Base-by-base conservation (phyloP, 192 early-diverging fungal genomes). In the Backusella macrospora region DNA sequence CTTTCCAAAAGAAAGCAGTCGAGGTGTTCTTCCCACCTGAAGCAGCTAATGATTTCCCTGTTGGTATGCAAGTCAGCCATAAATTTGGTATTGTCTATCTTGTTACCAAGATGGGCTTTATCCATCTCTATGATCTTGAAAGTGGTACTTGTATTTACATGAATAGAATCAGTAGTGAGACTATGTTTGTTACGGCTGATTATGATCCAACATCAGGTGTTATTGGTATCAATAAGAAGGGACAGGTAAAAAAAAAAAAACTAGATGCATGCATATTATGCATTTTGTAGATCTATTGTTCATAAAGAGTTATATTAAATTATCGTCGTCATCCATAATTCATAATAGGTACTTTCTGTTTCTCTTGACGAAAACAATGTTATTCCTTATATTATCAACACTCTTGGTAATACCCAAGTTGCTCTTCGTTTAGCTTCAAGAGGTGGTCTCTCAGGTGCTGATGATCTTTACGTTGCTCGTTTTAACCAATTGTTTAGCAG, bases 11-110 rank as follows among this genome's bases (percentile, higher is more conserved):
- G 84, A 90, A 90, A 68, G 88, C 95, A 6, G 93, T 95, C 18
- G 96, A 98, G 73, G 88, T 99, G n/a, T 95, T 91, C 83, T 99
- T 98, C 89, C 98, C 98, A 21, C 86, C 95, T 26, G 98, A 98
- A 82, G 96, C 96, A 21, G 92, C 89, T 26, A 88, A 81, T 65
- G 98, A 99, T 78, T 99, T 98, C 80, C 98, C 98, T 18, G 96
- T 99, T 5, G 87, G 95, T 9, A 96, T 98, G 96, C 96, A 98
- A 83, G 89, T 97, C 52, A 92, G 93, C 52, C 91, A 93, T 62
- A 97, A 96, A 83, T 95, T 96, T 85, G 93, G 93, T 75, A 89
- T 99, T 59, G 94, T 98, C 52, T 99, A 91, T 81, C 80, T 99
- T 49, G 93, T 98, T 29, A 99, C 98, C 68, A 99, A 99, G 87